phyloP scores from a whole-genome alignment of 495 filamentous ascomycete species.

The Corynascus novoguineensis region DNA sequence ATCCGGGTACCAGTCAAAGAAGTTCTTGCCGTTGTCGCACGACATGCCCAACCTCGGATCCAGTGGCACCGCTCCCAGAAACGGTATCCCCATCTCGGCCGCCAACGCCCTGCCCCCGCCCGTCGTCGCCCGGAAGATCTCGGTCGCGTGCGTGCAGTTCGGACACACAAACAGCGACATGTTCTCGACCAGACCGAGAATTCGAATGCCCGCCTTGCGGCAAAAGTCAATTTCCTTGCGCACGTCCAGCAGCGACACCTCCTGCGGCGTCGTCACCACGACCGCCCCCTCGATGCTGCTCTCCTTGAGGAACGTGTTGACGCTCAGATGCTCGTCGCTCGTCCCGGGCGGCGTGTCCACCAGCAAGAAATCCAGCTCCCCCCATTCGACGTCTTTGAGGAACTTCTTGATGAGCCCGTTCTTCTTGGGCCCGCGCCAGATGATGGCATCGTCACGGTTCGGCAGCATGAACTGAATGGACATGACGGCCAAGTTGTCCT shows the following conservation, averaged over 20 bases:
- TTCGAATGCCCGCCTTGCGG: slow-evolving; percentile 80
- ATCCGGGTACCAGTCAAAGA: slow-evolving; percentile 88
- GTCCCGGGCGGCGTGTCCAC: slow-evolving; percentile 96
- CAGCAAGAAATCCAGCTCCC: slow-evolving; percentile 83
- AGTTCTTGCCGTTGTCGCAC: slow-evolving; percentile 95
- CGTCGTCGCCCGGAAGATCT: slow-evolving; percentile 89
- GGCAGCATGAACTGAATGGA: slow-evolving; percentile 97
- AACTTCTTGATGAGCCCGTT: slow-evolving; percentile 98
- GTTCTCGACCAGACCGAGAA: slow-evolving; percentile 92
- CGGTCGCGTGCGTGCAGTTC: slow-evolving; percentile 69
- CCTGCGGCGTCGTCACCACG: slow-evolving; percentile 90
- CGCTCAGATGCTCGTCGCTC: slow-evolving; percentile 87
- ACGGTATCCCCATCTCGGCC: slow-evolving; percentile 77
- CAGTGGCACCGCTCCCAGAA: slow-evolving; percentile 84
- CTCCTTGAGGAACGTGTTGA: slow-evolving; percentile 82
- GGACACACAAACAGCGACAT: slow-evolving; percentile 97
- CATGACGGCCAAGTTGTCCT: slow-evolving; percentile 90
- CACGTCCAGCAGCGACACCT: slow-evolving; percentile 88
- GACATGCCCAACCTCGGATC: slow-evolving; percentile 94
- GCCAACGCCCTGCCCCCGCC: slow-evolving; percentile 78
- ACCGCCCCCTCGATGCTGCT: slow-evolving; percentile 89
- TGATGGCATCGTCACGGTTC: slow-evolving; percentile 84
- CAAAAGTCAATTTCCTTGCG: slow-evolving; percentile 97
- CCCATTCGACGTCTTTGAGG: slow-evolving; percentile 95
- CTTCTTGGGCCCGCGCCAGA: slow-evolving; percentile 97